Conservation (phyloP, 805 yeast species). For the Suhomyces sp. region DNA sequence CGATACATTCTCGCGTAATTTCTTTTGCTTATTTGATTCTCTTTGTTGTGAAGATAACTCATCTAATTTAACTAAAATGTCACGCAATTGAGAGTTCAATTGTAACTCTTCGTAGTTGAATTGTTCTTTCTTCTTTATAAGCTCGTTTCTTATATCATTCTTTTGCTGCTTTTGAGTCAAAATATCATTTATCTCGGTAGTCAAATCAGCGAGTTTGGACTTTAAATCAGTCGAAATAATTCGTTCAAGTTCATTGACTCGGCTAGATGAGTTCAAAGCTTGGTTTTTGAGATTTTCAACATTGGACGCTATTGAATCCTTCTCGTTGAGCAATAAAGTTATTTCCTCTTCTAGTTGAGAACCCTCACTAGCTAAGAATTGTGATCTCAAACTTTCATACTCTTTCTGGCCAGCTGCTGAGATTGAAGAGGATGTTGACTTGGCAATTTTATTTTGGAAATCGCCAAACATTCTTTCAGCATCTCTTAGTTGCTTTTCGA, state of each 20-base stretch:
- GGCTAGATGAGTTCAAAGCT: slow-evolving; percentile 34
- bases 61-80: slow-evolving; percentile 56
- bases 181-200: slow-evolving; percentile 29
- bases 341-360: slow-evolving; percentile 54
- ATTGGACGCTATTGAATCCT: slow-evolving; percentile 36
- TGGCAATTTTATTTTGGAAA: slow-evolving; percentile 25
- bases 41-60: slow-evolving; percentile 74
- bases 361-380: slow-evolving; percentile 55
- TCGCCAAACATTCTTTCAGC: slow-evolving; percentile 28
- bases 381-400: slow-evolving; percentile 56
- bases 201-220: slow-evolving; percentile 29
- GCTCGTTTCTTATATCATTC: slow-evolving; percentile 19
- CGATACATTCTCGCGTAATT: slow-evolving; percentile 68
- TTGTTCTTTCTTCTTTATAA: slow-evolving; percentile 36
- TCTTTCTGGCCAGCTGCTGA: slow-evolving; percentile 51
- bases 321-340: slow-evolving; percentile 39
- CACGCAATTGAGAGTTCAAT: slow-evolving; percentile 61
- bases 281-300: slow-evolving; percentile 25
- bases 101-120: slow-evolving; percentile 50
- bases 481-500: slow-evolving; percentile 49
- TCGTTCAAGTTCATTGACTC: slow-evolving; percentile 39
- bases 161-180: slow-evolving; percentile 27
- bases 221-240: slow-evolving; percentile 32
- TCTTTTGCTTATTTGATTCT: slow-evolving; percentile 68
- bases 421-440: slow-evolving; percentile 25